phyloP scores from a whole-genome alignment of 2,329 filamentous ascomycete species.

The Colletotrichum sp. region DNA sequence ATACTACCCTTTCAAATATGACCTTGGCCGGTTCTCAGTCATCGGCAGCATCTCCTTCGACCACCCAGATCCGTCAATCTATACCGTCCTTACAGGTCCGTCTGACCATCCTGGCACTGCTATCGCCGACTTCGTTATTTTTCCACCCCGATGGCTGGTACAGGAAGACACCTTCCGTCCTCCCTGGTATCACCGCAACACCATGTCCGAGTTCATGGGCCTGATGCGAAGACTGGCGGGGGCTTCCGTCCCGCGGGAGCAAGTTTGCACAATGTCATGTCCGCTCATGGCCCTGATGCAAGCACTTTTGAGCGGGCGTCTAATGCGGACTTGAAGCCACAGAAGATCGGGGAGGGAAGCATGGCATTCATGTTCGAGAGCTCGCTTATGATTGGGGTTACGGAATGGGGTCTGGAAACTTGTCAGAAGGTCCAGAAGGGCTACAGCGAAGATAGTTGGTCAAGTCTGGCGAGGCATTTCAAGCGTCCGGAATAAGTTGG shows the following conservation, averaged over 20 bases:
- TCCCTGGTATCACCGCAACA: slow-evolving; percentile 63
- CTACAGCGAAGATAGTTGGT: slow-evolving; percentile 71
- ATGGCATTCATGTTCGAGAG: slow-evolving; percentile 58
- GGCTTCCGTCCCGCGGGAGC: slow-evolving; percentile 49
- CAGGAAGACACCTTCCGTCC: slow-evolving; percentile 62
- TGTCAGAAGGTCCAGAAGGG: slow-evolving; percentile 48
- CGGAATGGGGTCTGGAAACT: slow-evolving; percentile 54
- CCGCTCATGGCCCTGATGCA: slow-evolving; percentile 56
- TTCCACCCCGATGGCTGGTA: slow-evolving; percentile 65
- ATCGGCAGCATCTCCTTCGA: slow-evolving; percentile 68
- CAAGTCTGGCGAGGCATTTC: slow-evolving; percentile 24
- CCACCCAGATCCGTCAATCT: slow-evolving; percentile 70
- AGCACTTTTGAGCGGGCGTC: slow-evolving; percentile 50
- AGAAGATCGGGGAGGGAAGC: slow-evolving; percentile 48
- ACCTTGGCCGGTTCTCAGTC: slow-evolving; percentile 67
- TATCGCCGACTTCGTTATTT: slow-evolving; percentile 63
- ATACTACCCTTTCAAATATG: slow-evolving; percentile 73
- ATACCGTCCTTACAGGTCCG: slow-evolving; percentile 61
- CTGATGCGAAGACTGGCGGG: slow-evolving; percentile 51
- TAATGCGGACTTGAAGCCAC: slow-evolving; percentile 45
- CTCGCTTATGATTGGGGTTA: slow-evolving; percentile 57
- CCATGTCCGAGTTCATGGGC: slow-evolving; percentile 54
- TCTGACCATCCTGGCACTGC: slow-evolving; percentile 57
- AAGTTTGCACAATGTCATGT: slow-evolving; percentile 62
- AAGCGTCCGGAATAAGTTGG: neutral